Evolutionary conservation across 202 grass and related monocot species (phyloP).

Genomic region (Schoenoplectus triqueter): DNA sequence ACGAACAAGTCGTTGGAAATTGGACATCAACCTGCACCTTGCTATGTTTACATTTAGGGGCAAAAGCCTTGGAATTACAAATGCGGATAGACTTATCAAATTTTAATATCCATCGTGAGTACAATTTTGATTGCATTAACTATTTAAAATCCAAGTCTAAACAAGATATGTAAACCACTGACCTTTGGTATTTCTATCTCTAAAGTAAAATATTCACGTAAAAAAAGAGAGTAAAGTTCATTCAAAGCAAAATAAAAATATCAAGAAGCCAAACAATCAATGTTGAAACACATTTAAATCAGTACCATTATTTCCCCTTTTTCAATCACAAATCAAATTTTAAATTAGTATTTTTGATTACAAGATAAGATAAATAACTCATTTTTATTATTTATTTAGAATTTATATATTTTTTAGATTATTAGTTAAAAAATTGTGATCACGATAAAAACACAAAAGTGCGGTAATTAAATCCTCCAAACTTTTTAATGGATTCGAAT

Average conservation of each 20-base stretch:
- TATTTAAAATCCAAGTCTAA: neutral
- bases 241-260: neutral
- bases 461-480: neutral
- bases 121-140: neutral
- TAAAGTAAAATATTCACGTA: neutral
- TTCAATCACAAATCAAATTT: neutral
- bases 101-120: neutral
- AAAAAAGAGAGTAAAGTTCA: neutral
- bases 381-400: neutral
- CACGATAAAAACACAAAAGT: neutral
- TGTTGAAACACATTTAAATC: neutral
- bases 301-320: neutral
- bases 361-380: neutral
- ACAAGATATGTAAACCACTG: neutral
- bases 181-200: neutral
- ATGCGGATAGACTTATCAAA: neutral
- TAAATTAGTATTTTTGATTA: neutral
- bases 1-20: too few relatives aligned
- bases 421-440: neutral
- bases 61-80: too few relatives aligned
- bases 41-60: too few relatives aligned
- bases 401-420: neutral
- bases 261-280: neutral
- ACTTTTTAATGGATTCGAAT: neutral
- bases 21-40: too few relatives aligned